Conservation (phyloP, 2,329 filamentous ascomycete genomes). For the Diaporthe helianthi region DNA sequence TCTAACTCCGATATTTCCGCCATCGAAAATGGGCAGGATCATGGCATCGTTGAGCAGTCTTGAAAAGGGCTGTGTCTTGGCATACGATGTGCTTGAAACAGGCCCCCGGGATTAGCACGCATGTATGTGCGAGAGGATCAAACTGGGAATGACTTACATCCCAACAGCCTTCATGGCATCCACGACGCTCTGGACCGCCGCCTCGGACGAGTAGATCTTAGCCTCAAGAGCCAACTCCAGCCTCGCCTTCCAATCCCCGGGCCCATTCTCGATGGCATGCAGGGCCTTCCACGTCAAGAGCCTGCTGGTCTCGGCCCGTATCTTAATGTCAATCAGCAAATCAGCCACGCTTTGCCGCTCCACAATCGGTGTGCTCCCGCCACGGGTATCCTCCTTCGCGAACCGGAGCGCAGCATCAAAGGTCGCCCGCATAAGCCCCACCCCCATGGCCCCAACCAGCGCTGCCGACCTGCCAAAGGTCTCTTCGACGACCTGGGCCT, state of each 20-base stretch:
- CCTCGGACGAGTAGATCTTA: conserved; percentile 58
- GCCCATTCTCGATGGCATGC: conserved; percentile 49
- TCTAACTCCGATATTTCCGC: conserved; percentile 60
- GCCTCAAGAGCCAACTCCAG: conserved; percentile 55
- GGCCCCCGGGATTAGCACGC: conserved; percentile 19
- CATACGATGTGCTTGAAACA: conserved; percentile 48
- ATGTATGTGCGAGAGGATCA: neutral
- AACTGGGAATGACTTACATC: conserved; percentile 43
- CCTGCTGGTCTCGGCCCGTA: conserved; percentile 37
- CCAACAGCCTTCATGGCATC: conserved; percentile 60
- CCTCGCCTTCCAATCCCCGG: conserved; percentile 46
- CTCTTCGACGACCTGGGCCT: conserved; percentile 49
- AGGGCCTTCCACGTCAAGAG: conserved; percentile 58
- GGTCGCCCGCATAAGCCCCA: conserved; percentile 59
- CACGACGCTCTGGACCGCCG: conserved; percentile 52
- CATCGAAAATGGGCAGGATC: conserved; percentile 58
- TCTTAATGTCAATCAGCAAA: conserved; percentile 45
- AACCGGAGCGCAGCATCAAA: conserved; percentile 60
- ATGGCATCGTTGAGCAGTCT: conserved; percentile 53
- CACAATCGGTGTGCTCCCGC: conserved; percentile 53
- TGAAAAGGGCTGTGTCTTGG: conserved; percentile 50
- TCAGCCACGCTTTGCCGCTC: conserved; percentile 59
- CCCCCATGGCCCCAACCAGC: conserved; percentile 61
- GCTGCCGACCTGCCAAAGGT: conserved; percentile 54
- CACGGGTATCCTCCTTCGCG: conserved; percentile 53